Evolutionary conservation across 345 rosid genomes (phyloP).

Genomic region (Ceriops decandra): DNA sequence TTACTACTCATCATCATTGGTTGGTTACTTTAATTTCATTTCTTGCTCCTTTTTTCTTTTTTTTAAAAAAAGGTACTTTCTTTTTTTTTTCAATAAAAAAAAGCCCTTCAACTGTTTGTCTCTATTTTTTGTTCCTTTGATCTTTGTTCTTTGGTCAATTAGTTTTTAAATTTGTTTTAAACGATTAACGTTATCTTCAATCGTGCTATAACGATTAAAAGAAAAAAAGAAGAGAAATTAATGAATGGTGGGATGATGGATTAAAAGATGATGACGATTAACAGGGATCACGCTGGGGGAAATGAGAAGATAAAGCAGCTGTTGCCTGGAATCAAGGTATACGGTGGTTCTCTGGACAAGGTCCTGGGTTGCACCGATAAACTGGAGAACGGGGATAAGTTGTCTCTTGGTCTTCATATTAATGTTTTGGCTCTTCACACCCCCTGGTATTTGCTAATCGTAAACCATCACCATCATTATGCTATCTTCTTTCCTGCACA

Average conservation of each 20-base stretch:
- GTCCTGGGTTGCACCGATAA: conserved; percentile 72
- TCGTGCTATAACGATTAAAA: no score
- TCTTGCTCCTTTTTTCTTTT: background rate
- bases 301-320: conserved; percentile 71
- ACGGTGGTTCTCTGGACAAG: conserved; percentile 81
- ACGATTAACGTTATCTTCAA: no score
- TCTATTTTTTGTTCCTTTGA: no score
- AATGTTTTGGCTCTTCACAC: conserved; percentile 76
- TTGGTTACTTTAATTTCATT: conserved; percentile 4
- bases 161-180: no score
- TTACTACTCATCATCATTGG: conserved; percentile 97
- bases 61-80: background rate
- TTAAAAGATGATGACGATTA: no score
- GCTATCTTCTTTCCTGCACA: background rate
- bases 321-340: conserved; percentile 73
- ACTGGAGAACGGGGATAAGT: conserved; percentile 67
- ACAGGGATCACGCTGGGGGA: conserved; percentile 95
- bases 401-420: conserved; percentile 49
- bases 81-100: no score
- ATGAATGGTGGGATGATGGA: background rate
- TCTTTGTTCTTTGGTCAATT: no score
- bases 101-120: no score
- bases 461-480: background rate
- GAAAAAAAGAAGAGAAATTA: no score
- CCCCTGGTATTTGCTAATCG: conserved; percentile 50